Conservation (phyloP, 257 asterid species). For the Solanum bulbocastanum region DNA sequence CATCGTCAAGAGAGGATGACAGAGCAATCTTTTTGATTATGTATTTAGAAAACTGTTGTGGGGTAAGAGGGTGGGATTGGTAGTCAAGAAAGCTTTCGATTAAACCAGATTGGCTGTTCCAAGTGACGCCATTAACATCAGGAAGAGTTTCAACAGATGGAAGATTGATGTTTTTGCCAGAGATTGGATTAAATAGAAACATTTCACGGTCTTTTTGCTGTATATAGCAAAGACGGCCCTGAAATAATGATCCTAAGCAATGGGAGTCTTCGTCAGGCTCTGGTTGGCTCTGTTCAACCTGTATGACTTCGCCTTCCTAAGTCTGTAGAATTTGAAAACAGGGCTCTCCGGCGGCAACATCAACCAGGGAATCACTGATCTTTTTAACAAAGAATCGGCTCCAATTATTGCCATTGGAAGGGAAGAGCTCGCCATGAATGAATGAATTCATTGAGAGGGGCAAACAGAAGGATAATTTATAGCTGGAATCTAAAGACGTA, state of each 20-base stretch:
- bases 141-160: neutral
- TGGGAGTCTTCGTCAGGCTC: neutral
- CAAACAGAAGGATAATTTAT: too few species aligned
- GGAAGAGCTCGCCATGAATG: neutral
- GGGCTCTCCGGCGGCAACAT: neutral
- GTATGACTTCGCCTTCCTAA: neutral
- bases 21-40: neutral
- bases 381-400: neutral
- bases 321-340: neutral
- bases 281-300: neutral
- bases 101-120: neutral
- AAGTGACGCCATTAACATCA: neutral
- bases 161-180: neutral
- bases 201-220: too few species aligned
- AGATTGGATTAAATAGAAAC: neutral
- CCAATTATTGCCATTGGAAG: neutral
- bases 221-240: too few species aligned
- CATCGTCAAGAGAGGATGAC: neutral
- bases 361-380: neutral
- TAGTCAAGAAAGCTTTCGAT: neutral
- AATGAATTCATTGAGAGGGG: neutral
- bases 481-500: neutral
- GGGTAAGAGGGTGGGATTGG: neutral
- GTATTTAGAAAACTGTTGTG: neutral
- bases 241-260: too few species aligned